Evolutionary conservation across 306 rosid species (phyloP).

Genomic region (Cyamopsis tetragonoloba): DNA sequence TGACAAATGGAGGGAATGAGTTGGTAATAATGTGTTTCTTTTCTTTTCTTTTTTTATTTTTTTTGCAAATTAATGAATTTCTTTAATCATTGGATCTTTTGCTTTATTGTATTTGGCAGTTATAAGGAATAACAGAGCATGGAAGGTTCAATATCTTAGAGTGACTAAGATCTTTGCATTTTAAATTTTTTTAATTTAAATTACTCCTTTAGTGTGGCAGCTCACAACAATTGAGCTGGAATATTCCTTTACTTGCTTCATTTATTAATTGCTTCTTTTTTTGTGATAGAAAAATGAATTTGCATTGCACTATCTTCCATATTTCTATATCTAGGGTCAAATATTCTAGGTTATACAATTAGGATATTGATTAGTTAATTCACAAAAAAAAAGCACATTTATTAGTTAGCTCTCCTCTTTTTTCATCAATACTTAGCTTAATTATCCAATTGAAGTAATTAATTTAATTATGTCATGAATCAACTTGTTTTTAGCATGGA

Average conservation of each 20-base stretch:
- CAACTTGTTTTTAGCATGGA: neutral
- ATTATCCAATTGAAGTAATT: neutral
- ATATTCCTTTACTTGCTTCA: constrained; percentile 34
- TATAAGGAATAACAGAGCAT: constrained; percentile 20
- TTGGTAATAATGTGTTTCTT: constrained; percentile 52
- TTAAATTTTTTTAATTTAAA: constrained; percentile 24
- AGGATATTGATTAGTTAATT: neutral
- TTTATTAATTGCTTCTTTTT: neutral
- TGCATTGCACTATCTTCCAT: neutral
- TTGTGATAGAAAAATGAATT: neutral
- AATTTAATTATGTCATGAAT: neutral
- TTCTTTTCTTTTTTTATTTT: too few species aligned
- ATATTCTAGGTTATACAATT: neutral
- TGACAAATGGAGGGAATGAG: constrained; percentile 61
- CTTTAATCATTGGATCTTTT: constrained; percentile 26
- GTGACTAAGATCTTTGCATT: constrained; percentile 26
- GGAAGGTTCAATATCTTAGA: constrained; percentile 36
- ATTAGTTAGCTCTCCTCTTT: neutral
- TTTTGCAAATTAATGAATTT: constrained; percentile 24
- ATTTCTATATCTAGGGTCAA: neutral
- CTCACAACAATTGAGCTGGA: constrained; percentile 40
- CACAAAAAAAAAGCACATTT: too few species aligned
- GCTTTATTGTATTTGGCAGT: constrained; percentile 38
- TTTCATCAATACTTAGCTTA: neutral
- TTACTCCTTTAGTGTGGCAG: constrained; percentile 25